Evolutionary conservation across 768 basidiomycete genomes (phyloP), one percentile per base, ranked within the genome.

Genomic region (Podaxis sp.): DNA sequence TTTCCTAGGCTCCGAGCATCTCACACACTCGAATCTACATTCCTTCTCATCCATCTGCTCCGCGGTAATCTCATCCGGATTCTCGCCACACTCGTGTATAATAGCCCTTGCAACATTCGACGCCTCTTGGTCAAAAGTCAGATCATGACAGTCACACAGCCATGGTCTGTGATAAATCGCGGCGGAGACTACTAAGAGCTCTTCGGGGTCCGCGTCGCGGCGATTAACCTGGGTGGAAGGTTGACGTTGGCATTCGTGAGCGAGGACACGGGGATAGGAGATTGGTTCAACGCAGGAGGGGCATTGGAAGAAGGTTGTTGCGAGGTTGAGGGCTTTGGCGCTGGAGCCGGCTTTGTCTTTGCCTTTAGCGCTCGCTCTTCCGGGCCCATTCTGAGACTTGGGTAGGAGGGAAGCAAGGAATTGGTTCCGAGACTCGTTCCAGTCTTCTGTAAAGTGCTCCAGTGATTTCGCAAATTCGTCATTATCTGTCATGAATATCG

Each of bases 271-370:
- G 4, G 74, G 74, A 62, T 74, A 77, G 1, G 71, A 66, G 4
- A 76, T 73, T 2, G 72, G 69, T 55, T 74, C 75, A 4, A 51
- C 59, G 48, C 76, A 77, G 52, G 65, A 73, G 17, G 60, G 52
- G 61, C 75, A 78, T 17, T 71, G 69, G 64, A 78, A 78, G 52
- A 75, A 74, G 7, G 69, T 70, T 1, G 71, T 69, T 13, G 76
- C 75, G 38, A 75, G 72, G 2, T 71, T 58, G 12, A 76, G 65
- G 17, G 54, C 59, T 12, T 42, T 46, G 13, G 44, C 59, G 49
- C 49, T 46, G 33, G 11, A 2, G 19, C 42, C 51, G 5, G 24
- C 52, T 46, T 28, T 46, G 42, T 28, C 15, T 57, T 26, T 33
- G 52, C n/a, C 8, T 22, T 51, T 53, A 28, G 52, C 13, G 1